Base-by-base conservation (phyloP, 140 eudicot genomes). In the Bidens hawaiensis region DNA sequence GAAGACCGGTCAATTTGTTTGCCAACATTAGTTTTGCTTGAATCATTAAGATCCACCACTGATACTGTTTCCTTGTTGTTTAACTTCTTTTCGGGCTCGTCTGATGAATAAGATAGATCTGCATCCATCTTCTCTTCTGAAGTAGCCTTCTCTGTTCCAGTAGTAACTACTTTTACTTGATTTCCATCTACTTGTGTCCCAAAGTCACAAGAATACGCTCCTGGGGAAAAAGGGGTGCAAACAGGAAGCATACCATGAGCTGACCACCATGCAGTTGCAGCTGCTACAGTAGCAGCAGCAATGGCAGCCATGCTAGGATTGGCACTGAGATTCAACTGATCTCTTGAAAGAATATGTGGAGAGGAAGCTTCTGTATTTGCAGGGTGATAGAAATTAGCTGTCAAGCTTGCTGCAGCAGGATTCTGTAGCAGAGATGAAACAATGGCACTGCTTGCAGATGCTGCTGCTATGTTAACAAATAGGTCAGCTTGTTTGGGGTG, bases 241-340 rank as follows among this genome's bases (percentile, higher is more conserved):
- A 84, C 53, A 38, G 99, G 96, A 42, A 91, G 82, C 28, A 88
- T 70, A 47, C 99, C 99, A 70, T 85, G 85, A 62, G 99, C 82
- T 13, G 95, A 86, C 99, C 99, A 93, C 99, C 99, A 93, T 31
- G 99, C 90, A 14, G 95, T 81, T 51, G 99, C 99, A 43, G 99
- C 99, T 49, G 99, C 86, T 54, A 88, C 94, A 3, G 99, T 93
- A 11, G 99, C 96, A 9, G 89, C 96, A 72, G 94, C 99, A 63
- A 93, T 73, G 46, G 95, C 90, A 27, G 87, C 81, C 79, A 85
- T 69, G 64, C 87, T 81, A 52, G 96, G 34, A 28, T n/a, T n/a
- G n/a, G n/a, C n/a, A n/a, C n/a, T n/a, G n/a, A n/a, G n/a, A n/a
- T 58, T 58, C 15, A 30, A 28, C 25, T 24, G 72, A 45, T 75